These are phyloP conservation scores for Trichophaea hybrida DNA, from an alignment of 2,329 filamentous ascomycete species.

Conservation along the genomic window DNA sequence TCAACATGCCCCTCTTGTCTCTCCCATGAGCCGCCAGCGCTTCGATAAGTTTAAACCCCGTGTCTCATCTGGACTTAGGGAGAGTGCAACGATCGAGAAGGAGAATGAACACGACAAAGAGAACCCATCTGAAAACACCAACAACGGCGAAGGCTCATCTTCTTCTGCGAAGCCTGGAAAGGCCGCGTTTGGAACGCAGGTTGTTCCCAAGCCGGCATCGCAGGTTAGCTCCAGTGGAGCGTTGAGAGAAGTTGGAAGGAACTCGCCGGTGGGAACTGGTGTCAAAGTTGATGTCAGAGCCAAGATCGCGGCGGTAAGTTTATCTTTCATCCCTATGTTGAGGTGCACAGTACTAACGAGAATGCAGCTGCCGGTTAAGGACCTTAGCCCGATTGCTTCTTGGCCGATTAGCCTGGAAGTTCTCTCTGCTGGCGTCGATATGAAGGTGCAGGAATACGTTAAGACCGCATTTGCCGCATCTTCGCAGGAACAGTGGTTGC, in stretches of 20 bases:
- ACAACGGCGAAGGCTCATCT: not conserved
- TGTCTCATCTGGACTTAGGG: constrained; percentile 15
- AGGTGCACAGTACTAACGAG: not conserved
- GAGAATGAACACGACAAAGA: constrained; percentile 17
- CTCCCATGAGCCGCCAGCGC: constrained; percentile 11
- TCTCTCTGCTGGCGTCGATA: not conserved
- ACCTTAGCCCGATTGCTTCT: constrained; percentile 9
- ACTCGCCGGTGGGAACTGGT: constrained; percentile 10
- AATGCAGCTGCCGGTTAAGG: constrained; percentile 10
- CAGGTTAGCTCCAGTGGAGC: constrained; percentile 9
- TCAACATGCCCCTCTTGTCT: not conserved
- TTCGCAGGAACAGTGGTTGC: constrained; percentile 3
- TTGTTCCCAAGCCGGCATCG: constrained; percentile 6
- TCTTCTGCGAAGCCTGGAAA: constrained; percentile 9
- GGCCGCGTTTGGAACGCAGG: constrained; percentile 8
- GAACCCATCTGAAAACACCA: constrained; percentile 5
- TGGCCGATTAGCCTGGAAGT: constrained; percentile 5
- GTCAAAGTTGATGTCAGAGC: constrained; percentile 19
- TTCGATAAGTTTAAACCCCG: constrained; percentile 21
- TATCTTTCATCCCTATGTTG: not conserved
- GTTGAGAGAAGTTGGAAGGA: constrained; percentile 14
- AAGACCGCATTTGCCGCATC: not conserved
- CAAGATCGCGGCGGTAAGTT: constrained; percentile 15
- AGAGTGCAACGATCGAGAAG: constrained; percentile 15
- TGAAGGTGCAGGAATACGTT: not conserved